Evolutionary conservation across 2,329 filamentous ascomycete genomes (phyloP).

Genomic region (Ophiostoma ips): DNA sequence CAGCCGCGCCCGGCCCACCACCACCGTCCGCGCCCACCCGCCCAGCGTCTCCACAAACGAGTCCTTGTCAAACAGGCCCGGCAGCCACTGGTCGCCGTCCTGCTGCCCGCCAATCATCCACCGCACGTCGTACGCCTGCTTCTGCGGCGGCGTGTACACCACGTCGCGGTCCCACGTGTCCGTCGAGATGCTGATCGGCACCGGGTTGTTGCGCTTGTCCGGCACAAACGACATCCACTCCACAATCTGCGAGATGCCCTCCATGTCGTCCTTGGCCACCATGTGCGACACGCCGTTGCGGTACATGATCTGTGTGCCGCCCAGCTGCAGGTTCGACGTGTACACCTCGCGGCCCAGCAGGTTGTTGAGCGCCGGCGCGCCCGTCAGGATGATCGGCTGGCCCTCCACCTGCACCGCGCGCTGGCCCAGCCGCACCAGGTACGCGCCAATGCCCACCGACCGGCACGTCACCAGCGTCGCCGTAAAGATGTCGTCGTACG

Average conservation of each 20-base stretch:
- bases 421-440: slow-evolving; percentile 94
- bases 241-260: slow-evolving; percentile 93
- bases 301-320: slow-evolving; percentile 99
- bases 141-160: slow-evolving; percentile 65
- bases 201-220: slow-evolving; percentile 82
- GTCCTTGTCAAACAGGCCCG: slow-evolving; percentile 89
- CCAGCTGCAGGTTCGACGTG: slow-evolving; percentile 96
- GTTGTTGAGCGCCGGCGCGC: slow-evolving; percentile 96
- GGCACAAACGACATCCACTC: slow-evolving; percentile 97
- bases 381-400: slow-evolving; percentile 96
- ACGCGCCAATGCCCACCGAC: slow-evolving; percentile 97
- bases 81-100: slow-evolving; percentile 71
- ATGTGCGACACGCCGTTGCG: slow-evolving; percentile 98
- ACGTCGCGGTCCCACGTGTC: slow-evolving; percentile 92
- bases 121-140: slow-evolving; percentile 81
- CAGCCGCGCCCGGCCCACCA: slow-evolving; percentile 88
- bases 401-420: slow-evolving; percentile 98
- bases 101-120: slow-evolving; percentile 86
- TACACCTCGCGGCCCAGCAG: slow-evolving; percentile 95
- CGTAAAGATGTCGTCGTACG: slow-evolving; percentile 98
- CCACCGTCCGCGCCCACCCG: slow-evolving; percentile 93
- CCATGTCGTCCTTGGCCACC: slow-evolving; percentile 95
- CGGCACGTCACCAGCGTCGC: slow-evolving; percentile 94
- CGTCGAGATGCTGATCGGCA: slow-evolving; percentile 76
- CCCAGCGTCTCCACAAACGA: slow-evolving; percentile 95